Evolutionary conservation across 1,284 basidiomycete genomes (phyloP).

Genomic region (Ganoderma meredithae): DNA sequence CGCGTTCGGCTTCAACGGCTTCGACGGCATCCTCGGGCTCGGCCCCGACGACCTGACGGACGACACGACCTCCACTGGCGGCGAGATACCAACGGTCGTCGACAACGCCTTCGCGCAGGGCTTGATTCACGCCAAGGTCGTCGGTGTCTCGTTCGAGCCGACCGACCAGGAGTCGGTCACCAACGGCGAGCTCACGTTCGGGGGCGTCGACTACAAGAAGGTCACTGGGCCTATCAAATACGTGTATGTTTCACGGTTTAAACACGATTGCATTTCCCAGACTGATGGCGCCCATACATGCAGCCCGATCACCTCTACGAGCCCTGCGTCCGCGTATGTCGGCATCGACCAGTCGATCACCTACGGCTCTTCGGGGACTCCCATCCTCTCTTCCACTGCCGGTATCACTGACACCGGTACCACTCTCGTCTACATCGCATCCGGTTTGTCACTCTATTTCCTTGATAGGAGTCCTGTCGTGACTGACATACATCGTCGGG

Average conservation of each 20-base stretch:
- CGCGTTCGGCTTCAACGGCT: slow-evolving; percentile 46
- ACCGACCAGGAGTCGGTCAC: slow-evolving; percentile 40
- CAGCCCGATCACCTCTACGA: slow-evolving; percentile 56
- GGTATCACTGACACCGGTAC: slow-evolving; percentile 41
- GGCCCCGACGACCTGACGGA: slow-evolving; percentile 45
- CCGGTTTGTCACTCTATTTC: slow-evolving; percentile 31
- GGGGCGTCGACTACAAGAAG: background rate
- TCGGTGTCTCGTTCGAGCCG: slow-evolving; percentile 57
- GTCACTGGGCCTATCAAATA: background rate
- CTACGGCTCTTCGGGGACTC: slow-evolving; percentile 43
- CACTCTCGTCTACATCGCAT: slow-evolving; percentile 47
- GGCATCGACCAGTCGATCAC: slow-evolving; percentile 59
- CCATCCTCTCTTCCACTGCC: slow-evolving; percentile 34
- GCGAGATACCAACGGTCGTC: slow-evolving; percentile 36
- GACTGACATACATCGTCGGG: background rate
- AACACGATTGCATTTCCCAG: background rate
- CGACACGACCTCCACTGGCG: slow-evolving; percentile 42
- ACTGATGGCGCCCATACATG: background rate
- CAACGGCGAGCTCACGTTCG: slow-evolving; percentile 32
- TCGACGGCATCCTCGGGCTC: slow-evolving; percentile 60
- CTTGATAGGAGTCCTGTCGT: too few species aligned
- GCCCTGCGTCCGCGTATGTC: slow-evolving; percentile 54
- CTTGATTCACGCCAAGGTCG: slow-evolving; percentile 34
- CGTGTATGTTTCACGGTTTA: slow-evolving; percentile 32
- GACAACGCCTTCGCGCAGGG: slow-evolving; percentile 53